Conservation (phyloP, 1,284 basidiomycete species). For the Sphagnurus paluster region DNA sequence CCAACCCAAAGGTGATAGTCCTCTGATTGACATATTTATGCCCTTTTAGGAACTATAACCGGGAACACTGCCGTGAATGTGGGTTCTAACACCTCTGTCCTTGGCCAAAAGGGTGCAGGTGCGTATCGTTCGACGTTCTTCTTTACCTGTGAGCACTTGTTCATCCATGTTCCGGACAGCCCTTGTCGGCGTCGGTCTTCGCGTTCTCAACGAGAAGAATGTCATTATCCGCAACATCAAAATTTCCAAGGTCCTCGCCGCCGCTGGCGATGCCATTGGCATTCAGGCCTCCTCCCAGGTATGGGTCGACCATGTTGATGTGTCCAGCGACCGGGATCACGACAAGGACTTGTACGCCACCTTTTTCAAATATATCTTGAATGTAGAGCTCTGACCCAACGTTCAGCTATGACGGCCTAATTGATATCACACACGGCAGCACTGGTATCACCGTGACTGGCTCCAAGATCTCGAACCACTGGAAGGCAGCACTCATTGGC, state of each 20-base stretch:
- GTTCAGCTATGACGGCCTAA: constrained; percentile 39
- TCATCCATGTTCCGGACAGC: too few relatives aligned
- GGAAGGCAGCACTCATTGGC: constrained; percentile 43
- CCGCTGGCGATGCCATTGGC: constrained; percentile 45
- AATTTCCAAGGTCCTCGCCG: constrained; percentile 45
- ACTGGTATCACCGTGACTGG: constrained; percentile 42
- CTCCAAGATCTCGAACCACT: constrained; percentile 40
- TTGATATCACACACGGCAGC: constrained; percentile 41
- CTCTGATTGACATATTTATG: too few relatives aligned
- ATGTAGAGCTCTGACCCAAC: neutral
- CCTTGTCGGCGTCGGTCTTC: constrained; percentile 41
- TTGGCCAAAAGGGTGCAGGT: constrained; percentile 32
- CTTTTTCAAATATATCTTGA: neutral
- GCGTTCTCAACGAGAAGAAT: constrained; percentile 40
- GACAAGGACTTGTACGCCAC: constrained; percentile 41
- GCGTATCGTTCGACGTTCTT: constrained; percentile 4
- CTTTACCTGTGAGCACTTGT: too few relatives aligned
- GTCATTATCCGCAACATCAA: constrained; percentile 52
- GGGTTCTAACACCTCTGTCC: constrained; percentile 45
- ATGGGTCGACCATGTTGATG: constrained; percentile 49
- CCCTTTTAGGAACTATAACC: constrained; percentile 38
- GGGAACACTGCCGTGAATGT: constrained; percentile 41
- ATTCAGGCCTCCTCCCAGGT: constrained; percentile 43
- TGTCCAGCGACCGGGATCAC: constrained; percentile 44
- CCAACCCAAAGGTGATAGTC: neutral